A percentile compares a stretch with the other conserved stretches of the same genome.
These are phyloP conservation scores for Papiliotrema flavescens DNA, from an alignment of 1,284 basidiomycete species.

Conservation along the genomic window DNA sequence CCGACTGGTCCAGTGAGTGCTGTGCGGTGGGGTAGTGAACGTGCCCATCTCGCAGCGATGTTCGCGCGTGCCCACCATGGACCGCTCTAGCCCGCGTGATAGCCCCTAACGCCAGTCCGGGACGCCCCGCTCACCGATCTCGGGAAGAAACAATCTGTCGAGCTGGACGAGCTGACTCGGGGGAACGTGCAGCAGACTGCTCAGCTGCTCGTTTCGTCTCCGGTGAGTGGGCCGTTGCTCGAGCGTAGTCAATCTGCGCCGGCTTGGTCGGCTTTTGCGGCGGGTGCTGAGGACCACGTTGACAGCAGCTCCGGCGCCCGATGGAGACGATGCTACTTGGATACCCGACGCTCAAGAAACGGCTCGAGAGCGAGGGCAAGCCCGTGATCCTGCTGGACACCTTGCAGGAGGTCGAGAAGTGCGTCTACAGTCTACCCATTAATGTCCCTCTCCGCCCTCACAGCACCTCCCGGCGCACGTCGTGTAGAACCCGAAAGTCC, in stretches of 20 bases:
- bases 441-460: not conserved
- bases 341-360: conserved; percentile 32
- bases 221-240: conserved; percentile 10
- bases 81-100: too few species aligned
- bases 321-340: conserved; percentile 47
- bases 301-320: conserved; percentile 37
- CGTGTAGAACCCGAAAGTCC: not conserved
- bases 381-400: conserved; percentile 41
- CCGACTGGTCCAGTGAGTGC: conserved; percentile 41
- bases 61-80: not conserved
- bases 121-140: conserved; percentile 45
- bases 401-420: conserved; percentile 45
- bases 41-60: not conserved
- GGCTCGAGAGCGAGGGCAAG: conserved; percentile 36
- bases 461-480: not conserved
- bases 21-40: not conserved
- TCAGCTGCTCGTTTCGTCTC: conserved; percentile 44
- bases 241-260: not conserved
- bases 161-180: conserved; percentile 36
- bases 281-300: not conserved
- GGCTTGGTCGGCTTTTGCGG: not conserved
- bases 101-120: conserved; percentile 24
- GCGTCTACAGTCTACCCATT: conserved; percentile 10
- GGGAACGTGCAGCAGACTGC: conserved; percentile 37
- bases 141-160: conserved; percentile 37